Evolutionary conservation across 768 basidiomycete genomes (phyloP), one percentile per base, ranked within the genome.

Genomic region (Phylloporus sp.): DNA sequence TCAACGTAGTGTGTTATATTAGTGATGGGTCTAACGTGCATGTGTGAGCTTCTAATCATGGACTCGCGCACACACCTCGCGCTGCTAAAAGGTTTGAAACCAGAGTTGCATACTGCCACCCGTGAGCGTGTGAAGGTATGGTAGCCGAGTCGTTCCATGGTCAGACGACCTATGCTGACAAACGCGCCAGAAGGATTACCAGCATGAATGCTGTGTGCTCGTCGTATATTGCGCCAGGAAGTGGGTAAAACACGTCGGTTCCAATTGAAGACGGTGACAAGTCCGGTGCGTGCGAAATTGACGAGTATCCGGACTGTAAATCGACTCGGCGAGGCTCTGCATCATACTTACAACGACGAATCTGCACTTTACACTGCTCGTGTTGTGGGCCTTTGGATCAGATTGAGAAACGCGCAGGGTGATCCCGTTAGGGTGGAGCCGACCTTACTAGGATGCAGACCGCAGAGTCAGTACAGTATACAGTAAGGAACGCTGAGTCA

Each of bases 1-100:
- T 82, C 79, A 4, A 77, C 79, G 45, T 77, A 81, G 54, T 75
- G 80, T 0, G 77, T 80, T 2, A 78, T 76, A 53, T 76, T 57
- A 34, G 80, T 78, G 5, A 67, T 66, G 3, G 73, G 72, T 42
- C 77, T 77, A 35, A n/a, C 24, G n/a, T 33, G 17, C 14, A 61
- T 18, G 56, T 9, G 76, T 78, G 17, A 70, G 15, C 23, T 34
- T 26, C 42, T 11, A 15, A 38, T 37, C 6, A 22, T 37, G 22
- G 14, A n/a, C 4, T n/a, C 10, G 2, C 24, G 32, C 9, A 24
- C 31, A 32, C n/a, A 20, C 28, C 40, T 41, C 11, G 21, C 40
- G 24, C 41, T 42, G 11, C 3, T 18, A 42, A 31, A 42, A 10
- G 29, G 29, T 33, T 14, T 3, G n/a, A 31, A 42, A 22, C 20